Evolutionary conservation across 129 eudicot genomes (phyloP), one percentile per base, ranked within the genome.

Genomic region (Saposhnikovia divaricata): DNA sequence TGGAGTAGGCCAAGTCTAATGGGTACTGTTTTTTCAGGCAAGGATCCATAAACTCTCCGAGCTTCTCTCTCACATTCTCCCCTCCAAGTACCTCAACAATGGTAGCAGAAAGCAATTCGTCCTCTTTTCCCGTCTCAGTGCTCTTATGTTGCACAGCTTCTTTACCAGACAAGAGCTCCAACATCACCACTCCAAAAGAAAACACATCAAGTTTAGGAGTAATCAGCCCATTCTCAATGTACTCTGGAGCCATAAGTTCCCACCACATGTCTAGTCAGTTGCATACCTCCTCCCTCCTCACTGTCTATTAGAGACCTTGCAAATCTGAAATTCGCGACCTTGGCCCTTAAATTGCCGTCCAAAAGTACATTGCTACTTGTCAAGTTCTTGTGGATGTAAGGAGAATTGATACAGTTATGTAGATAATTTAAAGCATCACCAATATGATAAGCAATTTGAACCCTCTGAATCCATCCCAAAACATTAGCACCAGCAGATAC

Each of bases 201-300:
- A 84, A 93, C n/a, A 93, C 94, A 44, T 93, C 98, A 38, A 91
- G 84, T 78, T 91, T 91, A 2, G 96, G 93, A 42, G 96, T 93
- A 12, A 93, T 83, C n/a, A 91, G 70, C 7, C 98, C 98, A 38
- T 88, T 91, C 80, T 91, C 96, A 2, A 93, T 85, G 79, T 93
- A 93, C 80, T 91, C 98, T 0, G 94, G 96, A 27, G 96, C 94
- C 98, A 3, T 77, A 79, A 0, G 96, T 91, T 25, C 98, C 96
- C n/a, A 91, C 89, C 19, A 93, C 98, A 31, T 93, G 98, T 76
- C 90, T 81, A 6, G 98, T 91, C 76, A 91, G 77, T 39, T 82
- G 93, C 74, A 89, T 78, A n/a, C 69, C 69, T 21, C 16, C 69
- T 61, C 69, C 69, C 69, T 61, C 37, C 69, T 44, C 89, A 16